These are phyloP conservation scores for Yamadazyma sp. DNA, from an alignment of 805 yeast species.

Conservation along the genomic window DNA sequence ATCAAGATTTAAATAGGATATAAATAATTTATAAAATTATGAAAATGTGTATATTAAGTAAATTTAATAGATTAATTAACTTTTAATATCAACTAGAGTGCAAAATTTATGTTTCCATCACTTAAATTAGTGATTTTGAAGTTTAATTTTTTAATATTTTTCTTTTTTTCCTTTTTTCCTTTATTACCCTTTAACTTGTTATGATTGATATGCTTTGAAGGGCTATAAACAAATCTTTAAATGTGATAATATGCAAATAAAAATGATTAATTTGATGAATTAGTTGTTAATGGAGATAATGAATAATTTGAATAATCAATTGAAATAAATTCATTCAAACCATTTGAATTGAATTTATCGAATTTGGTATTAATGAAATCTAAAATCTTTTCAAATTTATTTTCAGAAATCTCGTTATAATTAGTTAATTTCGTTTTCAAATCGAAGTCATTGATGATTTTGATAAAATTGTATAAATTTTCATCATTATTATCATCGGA, in stretches of 20 bases:
- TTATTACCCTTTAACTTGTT: too few relatives aligned
- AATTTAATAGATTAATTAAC: too few relatives aligned
- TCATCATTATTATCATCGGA: slow-evolving; percentile 5
- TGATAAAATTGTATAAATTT: slow-evolving; percentile 19
- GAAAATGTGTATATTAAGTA: background rate
- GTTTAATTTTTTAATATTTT: too few relatives aligned
- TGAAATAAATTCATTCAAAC: slow-evolving; percentile 37
- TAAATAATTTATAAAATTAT: too few relatives aligned
- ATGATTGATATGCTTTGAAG: too few relatives aligned
- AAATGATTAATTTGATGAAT: slow-evolving; percentile 5
- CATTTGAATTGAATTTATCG: slow-evolving; percentile 19
- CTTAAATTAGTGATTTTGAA: too few relatives aligned
- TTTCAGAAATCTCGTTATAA: slow-evolving; percentile 43
- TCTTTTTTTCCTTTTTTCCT: too few relatives aligned
- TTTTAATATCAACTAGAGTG: too few relatives aligned
- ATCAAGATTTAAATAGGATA: slow-evolving; percentile 41
- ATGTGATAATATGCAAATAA: too few relatives aligned
- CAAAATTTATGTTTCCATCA: too few relatives aligned
- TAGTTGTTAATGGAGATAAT: slow-evolving; percentile 33
- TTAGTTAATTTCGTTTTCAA: slow-evolving; percentile 41
- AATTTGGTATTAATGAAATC: slow-evolving; percentile 38
- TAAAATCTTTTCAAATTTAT: slow-evolving; percentile 41
- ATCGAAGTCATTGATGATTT: slow-evolving; percentile 31
- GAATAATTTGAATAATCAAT: slow-evolving; percentile 43
- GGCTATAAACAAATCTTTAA: too few relatives aligned